phyloP scores from a whole-genome alignment of 2,329 filamentous ascomycete genomes.

The Berkeleyomyces basicola region DNA sequence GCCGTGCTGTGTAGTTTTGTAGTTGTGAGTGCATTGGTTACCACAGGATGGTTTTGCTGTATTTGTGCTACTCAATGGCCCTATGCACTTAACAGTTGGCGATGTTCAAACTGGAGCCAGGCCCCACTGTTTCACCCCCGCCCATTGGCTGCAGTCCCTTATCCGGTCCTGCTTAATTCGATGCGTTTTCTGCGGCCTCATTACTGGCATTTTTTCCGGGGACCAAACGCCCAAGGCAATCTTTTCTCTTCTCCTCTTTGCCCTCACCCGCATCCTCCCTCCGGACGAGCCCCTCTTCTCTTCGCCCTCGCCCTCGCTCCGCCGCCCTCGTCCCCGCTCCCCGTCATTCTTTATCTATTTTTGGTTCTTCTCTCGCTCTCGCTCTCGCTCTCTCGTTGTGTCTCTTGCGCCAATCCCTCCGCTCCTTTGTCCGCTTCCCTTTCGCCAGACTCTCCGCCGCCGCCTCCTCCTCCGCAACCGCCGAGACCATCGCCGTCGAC shows the following conservation, averaged over 20 bases:
- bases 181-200: too few relatives aligned
- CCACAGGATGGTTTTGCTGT: too few relatives aligned
- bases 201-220: constrained; percentile 24
- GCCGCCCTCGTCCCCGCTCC: neutral
- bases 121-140: too few relatives aligned
- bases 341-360: neutral
- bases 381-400: neutral
- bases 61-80: too few relatives aligned
- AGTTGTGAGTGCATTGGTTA: too few relatives aligned
- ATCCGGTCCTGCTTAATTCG: too few relatives aligned
- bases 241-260: constrained; percentile 36
- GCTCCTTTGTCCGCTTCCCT: neutral
- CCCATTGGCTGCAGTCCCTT: too few relatives aligned
- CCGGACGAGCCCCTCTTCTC: neutral
- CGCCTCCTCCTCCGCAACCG: neutral
- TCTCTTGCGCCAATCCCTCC: neutral
- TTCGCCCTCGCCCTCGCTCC: neutral
- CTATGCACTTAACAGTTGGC: too few relatives aligned
- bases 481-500: neutral
- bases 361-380: neutral
- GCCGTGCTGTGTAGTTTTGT: too few relatives aligned
- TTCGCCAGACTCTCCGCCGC: neutral
- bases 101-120: too few relatives aligned
- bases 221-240: constrained; percentile 15
- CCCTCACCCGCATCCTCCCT: constrained; percentile 21